A percentile compares a stretch with the other conserved stretches of the same genome.
Evolutionary conservation across 2,329 filamentous ascomycete genomes (phyloP).

Genomic region (Colletotrichum sp.): DNA sequence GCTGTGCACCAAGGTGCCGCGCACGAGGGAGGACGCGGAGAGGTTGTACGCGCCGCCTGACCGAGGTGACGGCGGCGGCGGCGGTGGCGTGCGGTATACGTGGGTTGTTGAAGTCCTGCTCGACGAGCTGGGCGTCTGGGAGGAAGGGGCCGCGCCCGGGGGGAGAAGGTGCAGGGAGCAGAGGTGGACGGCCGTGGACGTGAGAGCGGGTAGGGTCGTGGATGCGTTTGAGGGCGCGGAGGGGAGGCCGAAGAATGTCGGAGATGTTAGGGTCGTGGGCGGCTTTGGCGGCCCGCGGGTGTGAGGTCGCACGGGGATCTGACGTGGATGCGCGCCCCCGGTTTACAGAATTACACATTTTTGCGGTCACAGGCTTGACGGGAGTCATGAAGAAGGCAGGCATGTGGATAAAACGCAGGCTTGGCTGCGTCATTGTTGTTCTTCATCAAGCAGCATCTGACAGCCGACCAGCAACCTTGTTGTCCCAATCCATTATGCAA

Average conservation of each 20-base stretch:
- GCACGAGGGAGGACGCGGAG: constrained; percentile 44
- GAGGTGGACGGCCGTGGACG: constrained; percentile 56
- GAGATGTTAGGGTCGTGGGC: constrained; percentile 30
- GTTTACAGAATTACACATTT: not conserved
- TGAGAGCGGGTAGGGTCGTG: constrained; percentile 42
- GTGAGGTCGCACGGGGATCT: constrained; percentile 8
- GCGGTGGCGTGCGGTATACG: constrained; percentile 28
- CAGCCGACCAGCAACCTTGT: not conserved
- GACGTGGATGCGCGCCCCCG: not conserved
- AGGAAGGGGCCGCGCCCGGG: constrained; percentile 23
- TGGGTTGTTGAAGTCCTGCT: constrained; percentile 58
- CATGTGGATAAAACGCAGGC: not conserved
- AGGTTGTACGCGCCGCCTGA: constrained; percentile 25
- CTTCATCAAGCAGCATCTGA: not conserved
- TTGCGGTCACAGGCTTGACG: not conserved
- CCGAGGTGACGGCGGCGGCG: not conserved
- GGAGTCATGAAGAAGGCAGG: not conserved
- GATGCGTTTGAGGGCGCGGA: constrained; percentile 37
- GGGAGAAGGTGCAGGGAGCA: constrained; percentile 51
- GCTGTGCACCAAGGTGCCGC: constrained; percentile 51
- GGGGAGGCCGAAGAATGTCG: constrained; percentile 8
- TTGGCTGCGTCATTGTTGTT: not conserved
- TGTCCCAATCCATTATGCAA: not conserved
- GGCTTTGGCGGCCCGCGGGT: constrained; percentile 40
- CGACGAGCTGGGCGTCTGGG: constrained; percentile 55